A percentile compares a stretch with the other conserved stretches of the same genome.
Conservation (phyloP, 2,329 filamentous ascomycete species). For the Coniella vitis region DNA sequence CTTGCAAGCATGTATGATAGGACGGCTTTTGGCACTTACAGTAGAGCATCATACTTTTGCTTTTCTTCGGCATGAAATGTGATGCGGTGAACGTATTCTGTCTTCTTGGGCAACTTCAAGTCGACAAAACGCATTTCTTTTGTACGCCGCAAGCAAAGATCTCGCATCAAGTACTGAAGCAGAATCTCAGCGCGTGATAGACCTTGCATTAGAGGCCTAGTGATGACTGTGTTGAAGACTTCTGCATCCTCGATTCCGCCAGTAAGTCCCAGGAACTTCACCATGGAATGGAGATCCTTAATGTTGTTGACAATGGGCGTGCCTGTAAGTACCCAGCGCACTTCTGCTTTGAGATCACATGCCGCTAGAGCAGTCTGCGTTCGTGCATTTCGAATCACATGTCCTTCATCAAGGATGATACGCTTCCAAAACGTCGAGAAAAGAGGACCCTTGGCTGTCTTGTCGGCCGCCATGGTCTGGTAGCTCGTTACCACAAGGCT, state of each 20-base stretch:
- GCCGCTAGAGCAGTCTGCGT: constrained; percentile 68
- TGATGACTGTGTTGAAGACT: constrained; percentile 67
- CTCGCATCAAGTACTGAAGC: constrained; percentile 71
- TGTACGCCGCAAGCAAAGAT: constrained; percentile 71
- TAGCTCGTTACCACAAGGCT: constrained; percentile 83
- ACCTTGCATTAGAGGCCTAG: constrained; percentile 57
- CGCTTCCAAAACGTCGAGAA: constrained; percentile 62
- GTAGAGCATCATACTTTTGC: constrained; percentile 68
- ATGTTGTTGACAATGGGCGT: constrained; percentile 80
- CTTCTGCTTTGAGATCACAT: constrained; percentile 58
- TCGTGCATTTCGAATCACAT: constrained; percentile 70
- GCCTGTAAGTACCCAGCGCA: constrained; percentile 73
- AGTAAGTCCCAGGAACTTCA: constrained; percentile 69
- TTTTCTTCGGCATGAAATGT: constrained; percentile 67
- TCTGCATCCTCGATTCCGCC: constrained; percentile 68
- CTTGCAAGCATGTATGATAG: too few species aligned
- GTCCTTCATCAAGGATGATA: constrained; percentile 76
- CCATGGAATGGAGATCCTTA: constrained; percentile 71
- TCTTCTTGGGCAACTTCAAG: constrained; percentile 67
- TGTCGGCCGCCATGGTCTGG: constrained; percentile 59
- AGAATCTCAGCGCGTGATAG: constrained; percentile 53
- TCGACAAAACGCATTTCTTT: constrained; percentile 90
- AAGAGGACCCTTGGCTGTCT: constrained; percentile 41
- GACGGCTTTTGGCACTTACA: too few species aligned
- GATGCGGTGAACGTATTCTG: constrained; percentile 70